These are phyloP conservation scores for Cynanchum wilfordii DNA, from an alignment of 257 asterid genomes.

Conservation along the genomic window DNA sequence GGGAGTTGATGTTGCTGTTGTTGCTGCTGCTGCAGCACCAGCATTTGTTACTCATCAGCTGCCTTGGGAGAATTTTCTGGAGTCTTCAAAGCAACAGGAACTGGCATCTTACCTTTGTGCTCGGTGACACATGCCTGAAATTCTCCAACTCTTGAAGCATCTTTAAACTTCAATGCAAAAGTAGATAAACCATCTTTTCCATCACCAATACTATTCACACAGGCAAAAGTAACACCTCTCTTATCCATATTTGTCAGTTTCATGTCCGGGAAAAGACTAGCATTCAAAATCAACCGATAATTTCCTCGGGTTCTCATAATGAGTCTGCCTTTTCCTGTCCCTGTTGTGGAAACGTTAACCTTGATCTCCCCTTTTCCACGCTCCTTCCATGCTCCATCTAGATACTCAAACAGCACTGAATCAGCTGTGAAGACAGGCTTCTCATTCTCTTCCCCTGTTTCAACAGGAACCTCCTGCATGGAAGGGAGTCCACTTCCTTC, in stretches of 20 bases:
- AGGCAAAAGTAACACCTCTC: slow-evolving; percentile 84
- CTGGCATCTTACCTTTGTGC: slow-evolving; percentile 34
- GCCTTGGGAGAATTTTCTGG: slow-evolving; percentile 80
- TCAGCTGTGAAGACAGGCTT: slow-evolving; percentile 60
- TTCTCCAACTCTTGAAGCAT: slow-evolving; percentile 55
- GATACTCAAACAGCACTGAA: slow-evolving; percentile 58
- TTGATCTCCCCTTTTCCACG: slow-evolving; percentile 91
- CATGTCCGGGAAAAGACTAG: slow-evolving; percentile 84
- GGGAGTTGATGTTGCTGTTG: neutral
- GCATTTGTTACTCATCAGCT: slow-evolving; percentile 31
- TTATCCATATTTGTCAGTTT: slow-evolving; percentile 88
- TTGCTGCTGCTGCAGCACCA: too few relatives aligned
- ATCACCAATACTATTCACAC: slow-evolving; percentile 68
- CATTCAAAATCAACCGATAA: slow-evolving; percentile 75
- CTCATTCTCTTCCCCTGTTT: slow-evolving; percentile 81
- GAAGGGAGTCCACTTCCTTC: slow-evolving; percentile 54
- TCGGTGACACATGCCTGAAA: slow-evolving; percentile 53
- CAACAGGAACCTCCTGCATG: slow-evolving; percentile 59
- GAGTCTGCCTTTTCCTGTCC: slow-evolving; percentile 65
- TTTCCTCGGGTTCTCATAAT: slow-evolving; percentile 83
- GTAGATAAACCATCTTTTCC: slow-evolving; percentile 72
- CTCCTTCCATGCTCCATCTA: slow-evolving; percentile 78
- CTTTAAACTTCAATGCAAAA: slow-evolving; percentile 80
- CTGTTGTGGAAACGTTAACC: slow-evolving; percentile 51
- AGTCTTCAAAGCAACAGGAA: slow-evolving; percentile 34